Evolutionary conservation across 2,329 filamentous ascomycete genomes (phyloP), one percentile per base, ranked within the genome.

Genomic region (Harringtonia lauricola): DNA sequence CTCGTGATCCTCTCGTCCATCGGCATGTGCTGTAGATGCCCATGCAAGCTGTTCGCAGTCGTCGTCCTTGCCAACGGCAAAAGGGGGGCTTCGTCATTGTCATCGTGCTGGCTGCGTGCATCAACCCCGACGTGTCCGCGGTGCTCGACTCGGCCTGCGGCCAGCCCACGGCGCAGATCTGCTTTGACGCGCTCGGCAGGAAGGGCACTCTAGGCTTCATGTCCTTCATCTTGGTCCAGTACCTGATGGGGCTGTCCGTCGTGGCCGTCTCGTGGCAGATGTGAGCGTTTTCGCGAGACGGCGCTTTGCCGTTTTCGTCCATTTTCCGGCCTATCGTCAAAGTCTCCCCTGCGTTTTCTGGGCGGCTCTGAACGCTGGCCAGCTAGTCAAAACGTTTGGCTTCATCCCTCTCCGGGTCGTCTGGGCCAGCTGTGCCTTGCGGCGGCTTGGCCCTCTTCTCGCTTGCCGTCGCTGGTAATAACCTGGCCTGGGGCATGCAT

Each of bases 281-380:
- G 26, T 81, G 76, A 76, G 76, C 76, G 0, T 81, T 81, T 54
- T 74, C 72, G 9, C 68, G 76, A 21, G 76, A 81, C 51, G 74
- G 74, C 2, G 76, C 75, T 1, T 63, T 81, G 1, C 76, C 76
- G 0, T 79, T 80, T 54, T 76, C 72, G 2, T 56, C 48, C 6
- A 77, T 73, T 57, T 74, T 79, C 57, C 65, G 74, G 28, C 65
- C 67, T 8, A 72, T 80, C 53, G 52, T 57, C n/a, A 44, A 47
- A 53, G 48, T 28, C 28, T 28, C 21, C 34, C 18, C 14, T n/a
- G 3, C 18, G 2, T 31, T 13, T 2, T 21, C 30, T 34, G 30
- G 15, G 28, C 31, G 8, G 6, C 8, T 19, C 22, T 15, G 17
- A 21, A 8, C 26, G 10, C 17, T 19, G 28, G 12, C 9, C 33